Base-by-base conservation (phyloP, 345 rosid genomes). In the Eucalyptus caleyi region DNA sequence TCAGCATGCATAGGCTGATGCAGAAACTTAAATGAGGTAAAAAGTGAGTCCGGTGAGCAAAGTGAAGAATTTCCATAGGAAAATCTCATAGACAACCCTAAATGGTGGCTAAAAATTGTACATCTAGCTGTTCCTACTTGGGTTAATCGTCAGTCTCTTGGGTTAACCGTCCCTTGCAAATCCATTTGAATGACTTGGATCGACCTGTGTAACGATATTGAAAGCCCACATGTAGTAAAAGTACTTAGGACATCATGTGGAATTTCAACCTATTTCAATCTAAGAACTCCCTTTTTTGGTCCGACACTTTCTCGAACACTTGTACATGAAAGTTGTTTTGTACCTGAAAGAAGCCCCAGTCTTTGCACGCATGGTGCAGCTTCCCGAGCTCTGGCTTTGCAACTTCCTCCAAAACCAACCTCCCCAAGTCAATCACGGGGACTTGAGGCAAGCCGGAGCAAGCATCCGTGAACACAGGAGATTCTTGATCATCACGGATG, bases 341-440 rank as follows among this genome's bases (percentile, higher is more conserved):
- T 67, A 67, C 89, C 89, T 89, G 91, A 50, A 89, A 91, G 87
- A 89, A 88, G 49, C 91, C 92, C 92, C 91, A 91, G 11, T 89
- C 89, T 54, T 89, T 77, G 89, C 88, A 89, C 11, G 92, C 88
- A 69, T 6, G 51, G 87, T 91, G 89, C 30, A 89, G 27, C 85
- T 88, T 89, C 4, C 87, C 37, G 6, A 87, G 87, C 83, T 91
- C 91, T 32, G 11, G 42, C 44, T 32, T 54, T 30, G 85, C 86
- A 3, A 19, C 13, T 16, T 10, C 77, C 56, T 81, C 54, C 5
- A 87, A 80, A 34, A 60, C 34, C 34, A 91, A 45, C 32, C 65
- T 89, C 27, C 67, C 80, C 86, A 87, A 72, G 54, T 91, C 88
- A 19, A 89, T 80, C 21, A 85, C 87, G 3, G 92, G 92, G 34